Evolutionary conservation across 73 alveolate species (phyloP).

Genomic region (Paramecium tetraurelia): DNA sequence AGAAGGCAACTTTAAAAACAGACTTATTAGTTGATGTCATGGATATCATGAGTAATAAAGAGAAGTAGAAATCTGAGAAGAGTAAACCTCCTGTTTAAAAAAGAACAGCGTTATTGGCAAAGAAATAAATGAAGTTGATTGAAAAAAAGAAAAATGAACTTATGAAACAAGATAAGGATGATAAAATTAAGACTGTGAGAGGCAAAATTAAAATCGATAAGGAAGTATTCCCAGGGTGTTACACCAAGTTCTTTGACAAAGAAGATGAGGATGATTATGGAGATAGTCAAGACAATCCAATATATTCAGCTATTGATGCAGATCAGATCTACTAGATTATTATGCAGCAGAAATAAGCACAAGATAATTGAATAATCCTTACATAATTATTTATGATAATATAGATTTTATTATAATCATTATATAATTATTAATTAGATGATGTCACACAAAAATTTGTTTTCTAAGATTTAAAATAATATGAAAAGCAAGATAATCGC

Average conservation of each 20-base stretch:
- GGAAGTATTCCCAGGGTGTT: constrained; percentile 50
- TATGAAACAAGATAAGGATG: background rate
- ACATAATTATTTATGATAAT: background rate
- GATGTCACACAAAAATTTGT: background rate
- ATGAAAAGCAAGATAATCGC: background rate
- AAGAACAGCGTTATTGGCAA: constrained; percentile 8
- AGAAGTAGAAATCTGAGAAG: background rate
- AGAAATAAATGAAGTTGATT: background rate
- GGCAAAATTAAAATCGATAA: constrained; percentile 12
- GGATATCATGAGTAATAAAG: background rate
- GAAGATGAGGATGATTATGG: constrained; percentile 41
- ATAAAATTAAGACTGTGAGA: constrained; percentile 27
- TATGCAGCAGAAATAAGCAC: background rate
- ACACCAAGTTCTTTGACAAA: constrained; percentile 16
- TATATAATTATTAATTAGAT: background rate
- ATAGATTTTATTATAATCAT: background rate
- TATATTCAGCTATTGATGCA: background rate
- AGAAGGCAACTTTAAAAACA: background rate
- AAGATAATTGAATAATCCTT: background rate
- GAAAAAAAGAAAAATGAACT: background rate
- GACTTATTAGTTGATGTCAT: background rate
- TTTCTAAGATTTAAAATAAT: background rate
- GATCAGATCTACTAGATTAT: background rate
- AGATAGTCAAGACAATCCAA: background rate
- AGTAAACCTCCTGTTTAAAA: background rate